Base-by-base conservation (phyloP, 345 rosid genomes). In the Litchi chinensis region DNA sequence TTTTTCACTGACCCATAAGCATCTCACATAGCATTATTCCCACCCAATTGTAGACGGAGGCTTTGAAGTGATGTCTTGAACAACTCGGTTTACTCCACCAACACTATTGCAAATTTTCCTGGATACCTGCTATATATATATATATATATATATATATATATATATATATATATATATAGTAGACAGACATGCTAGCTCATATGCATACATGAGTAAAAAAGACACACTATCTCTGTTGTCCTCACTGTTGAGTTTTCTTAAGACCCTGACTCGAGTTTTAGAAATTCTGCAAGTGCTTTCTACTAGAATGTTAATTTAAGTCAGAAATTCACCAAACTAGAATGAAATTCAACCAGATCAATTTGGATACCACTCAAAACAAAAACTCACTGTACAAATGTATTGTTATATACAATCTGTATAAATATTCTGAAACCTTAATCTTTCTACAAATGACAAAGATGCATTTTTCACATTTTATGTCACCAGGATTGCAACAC, bases 41-140 rank as follows among this genome's bases (percentile, higher is more conserved):
- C 98, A 94, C 77, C 94, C 99, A 54, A 96, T 94, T 5, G 98
- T 96, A 74, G 99, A 94, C 40, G 98, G 99, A 77, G 99, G 98
- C 88, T 96, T 96, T 9, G 98, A 94, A 74, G 98, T 94, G 22
- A 96, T 96, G 88, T 97, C 99, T 82, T 84, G 98, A 83, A 93
- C 97, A 79, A 97, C 97, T 80, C 98, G 89, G 86, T 97, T 97
- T 54, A 97, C 98, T 59, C 98, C 99, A 19, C 94, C 88, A 66
- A 94, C 98, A n/a, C 86, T 90, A 79, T 94, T 97, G 79, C 99
- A 97, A 68, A 97, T 93, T 82, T 92, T 97, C 64, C 94, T 86
- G 0, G 98, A 83, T 64, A 97, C 98, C 32, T 26, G 1, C 28
- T n/a, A 26, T 91, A 32, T 22, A 22, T 11, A 60, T 18, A 57